These are phyloP conservation scores for Candida loeiensis DNA, from an alignment of 805 yeast species.

Conservation along the genomic window DNA sequence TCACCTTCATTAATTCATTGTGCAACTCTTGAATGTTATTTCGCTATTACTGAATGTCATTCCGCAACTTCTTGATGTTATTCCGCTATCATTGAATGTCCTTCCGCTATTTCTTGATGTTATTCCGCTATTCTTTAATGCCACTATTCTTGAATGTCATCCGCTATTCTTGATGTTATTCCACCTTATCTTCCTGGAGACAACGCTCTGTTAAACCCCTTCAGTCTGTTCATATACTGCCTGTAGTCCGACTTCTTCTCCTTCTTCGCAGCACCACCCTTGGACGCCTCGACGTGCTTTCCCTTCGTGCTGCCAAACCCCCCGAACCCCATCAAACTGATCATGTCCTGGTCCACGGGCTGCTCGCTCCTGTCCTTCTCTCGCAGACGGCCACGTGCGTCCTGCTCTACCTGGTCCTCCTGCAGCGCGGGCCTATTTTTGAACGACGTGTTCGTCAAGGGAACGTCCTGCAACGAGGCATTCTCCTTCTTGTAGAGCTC, in stretches of 20 bases:
- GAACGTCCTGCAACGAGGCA: conserved; percentile 15
- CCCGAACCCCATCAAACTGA: conserved; percentile 55
- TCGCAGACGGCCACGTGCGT: conserved; percentile 23
- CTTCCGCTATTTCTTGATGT: no score
- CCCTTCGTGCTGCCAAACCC: conserved; percentile 56
- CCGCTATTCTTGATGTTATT: no score
- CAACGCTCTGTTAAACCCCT: conserved; percentile 53
- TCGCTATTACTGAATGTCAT: no score
- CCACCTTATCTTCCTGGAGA: conserved; percentile 43
- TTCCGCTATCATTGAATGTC: no score
- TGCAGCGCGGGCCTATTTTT: conserved; percentile 14
- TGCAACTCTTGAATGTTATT: no score
- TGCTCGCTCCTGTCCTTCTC: conserved; percentile 15
- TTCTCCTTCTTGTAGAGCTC: conserved; percentile 15
- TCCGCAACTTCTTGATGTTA: no score
- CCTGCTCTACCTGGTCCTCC: conserved; percentile 17
- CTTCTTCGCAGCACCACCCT: conserved; percentile 41
- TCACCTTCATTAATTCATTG: no score
- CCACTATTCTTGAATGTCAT: no score
- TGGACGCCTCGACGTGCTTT: conserved; percentile 49
- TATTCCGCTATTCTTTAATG: no score
- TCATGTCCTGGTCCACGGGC: conserved; percentile 30
- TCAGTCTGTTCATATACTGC: conserved; percentile 57
- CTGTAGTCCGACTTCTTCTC: conserved; percentile 46
- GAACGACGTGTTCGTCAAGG: conserved; percentile 18